These are phyloP conservation scores for Nicotiana rustica DNA, from an alignment of 305 asterid genomes.

Conservation along the genomic window DNA sequence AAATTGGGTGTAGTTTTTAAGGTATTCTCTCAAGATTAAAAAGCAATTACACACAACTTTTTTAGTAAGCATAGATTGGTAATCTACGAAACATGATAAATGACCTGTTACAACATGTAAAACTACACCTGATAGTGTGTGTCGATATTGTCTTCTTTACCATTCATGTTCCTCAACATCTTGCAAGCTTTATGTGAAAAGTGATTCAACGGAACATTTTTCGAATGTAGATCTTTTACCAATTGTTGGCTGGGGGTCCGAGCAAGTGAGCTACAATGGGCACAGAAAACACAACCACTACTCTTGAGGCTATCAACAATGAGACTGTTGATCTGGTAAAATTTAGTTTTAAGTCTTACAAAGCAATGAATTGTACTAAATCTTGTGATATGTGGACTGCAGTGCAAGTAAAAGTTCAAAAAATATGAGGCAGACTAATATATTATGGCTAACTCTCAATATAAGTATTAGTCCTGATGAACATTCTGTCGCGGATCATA, in stretches of 20 bases:
- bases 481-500: background rate
- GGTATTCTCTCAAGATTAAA: background rate
- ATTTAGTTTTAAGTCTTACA: background rate
- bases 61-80: background rate
- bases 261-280: constrained; percentile 42
- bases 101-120: background rate
- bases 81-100: background rate
- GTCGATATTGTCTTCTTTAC: background rate
- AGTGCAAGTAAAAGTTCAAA: background rate
- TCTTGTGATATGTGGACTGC: background rate
- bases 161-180: constrained; percentile 1
- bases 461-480: background rate
- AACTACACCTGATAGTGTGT: background rate
- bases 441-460: background rate
- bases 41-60: background rate
- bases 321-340: constrained; percentile 71
- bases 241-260: constrained; percentile 23
- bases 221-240: background rate
- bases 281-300: constrained; percentile 48
- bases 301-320: constrained; percentile 64
- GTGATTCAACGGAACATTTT: background rate
- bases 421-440: background rate
- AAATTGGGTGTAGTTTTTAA: constrained; percentile 5
- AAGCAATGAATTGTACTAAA: background rate
- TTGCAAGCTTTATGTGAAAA: background rate